phyloP scores from a whole-genome alignment of 768 basidiomycete species.

The Lactifluus hygrophoroides region DNA sequence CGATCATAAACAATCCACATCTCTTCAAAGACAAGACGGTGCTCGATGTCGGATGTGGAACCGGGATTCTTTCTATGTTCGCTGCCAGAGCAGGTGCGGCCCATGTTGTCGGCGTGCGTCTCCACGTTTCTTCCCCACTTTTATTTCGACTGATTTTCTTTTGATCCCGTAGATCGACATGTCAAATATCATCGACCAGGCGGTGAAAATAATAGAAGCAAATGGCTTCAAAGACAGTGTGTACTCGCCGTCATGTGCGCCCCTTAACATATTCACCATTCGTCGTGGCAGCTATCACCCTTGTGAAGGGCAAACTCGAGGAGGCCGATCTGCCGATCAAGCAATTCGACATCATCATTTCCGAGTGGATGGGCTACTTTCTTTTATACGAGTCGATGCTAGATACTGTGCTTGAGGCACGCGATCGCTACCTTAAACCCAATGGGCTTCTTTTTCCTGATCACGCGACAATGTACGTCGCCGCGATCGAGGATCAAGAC shows the following conservation, averaged over 20 bases:
- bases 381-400: slow-evolving; percentile 99
- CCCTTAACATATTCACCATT: background rate
- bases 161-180: slow-evolving; percentile 74
- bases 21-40: slow-evolving; percentile 97
- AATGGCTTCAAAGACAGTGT: slow-evolving; percentile 94
- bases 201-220: slow-evolving; percentile 90
- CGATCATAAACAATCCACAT: slow-evolving; percentile 91
- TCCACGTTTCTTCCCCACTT: background rate
- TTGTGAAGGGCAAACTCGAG: slow-evolving; percentile 97
- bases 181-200: slow-evolving; percentile 99
- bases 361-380: slow-evolving; percentile 99
- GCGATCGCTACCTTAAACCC: slow-evolving; percentile 92
- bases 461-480: slow-evolving; percentile 83
- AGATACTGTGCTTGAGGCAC: slow-evolving; percentile 92
- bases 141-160: background rate
- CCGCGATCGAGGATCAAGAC: slow-evolving; percentile 97
- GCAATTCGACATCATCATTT: slow-evolving; percentile 97
- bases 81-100: slow-evolving; percentile 93
- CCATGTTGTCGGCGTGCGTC: slow-evolving; percentile 82
- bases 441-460: slow-evolving; percentile 95
- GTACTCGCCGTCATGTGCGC: slow-evolving; percentile 26
- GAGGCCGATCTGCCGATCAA: slow-evolving; percentile 82
- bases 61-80: slow-evolving; percentile 97
- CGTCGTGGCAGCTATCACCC: slow-evolving; percentile 64
- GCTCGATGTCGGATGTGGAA: slow-evolving; percentile 96